phyloP scores from a whole-genome alignment of 345 rosid species.

The Salix brachista region DNA sequence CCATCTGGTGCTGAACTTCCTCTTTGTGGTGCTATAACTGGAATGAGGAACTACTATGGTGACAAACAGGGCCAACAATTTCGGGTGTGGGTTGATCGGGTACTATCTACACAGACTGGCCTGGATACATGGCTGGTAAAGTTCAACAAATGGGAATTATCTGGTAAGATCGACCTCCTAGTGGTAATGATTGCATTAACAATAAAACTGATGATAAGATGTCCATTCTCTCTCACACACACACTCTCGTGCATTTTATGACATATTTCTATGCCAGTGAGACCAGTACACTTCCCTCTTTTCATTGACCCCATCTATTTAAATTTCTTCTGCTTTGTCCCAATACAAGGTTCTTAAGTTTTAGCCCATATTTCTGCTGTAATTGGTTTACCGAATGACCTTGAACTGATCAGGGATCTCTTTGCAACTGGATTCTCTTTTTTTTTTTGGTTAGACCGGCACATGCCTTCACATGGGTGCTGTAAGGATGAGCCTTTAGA shows the following conservation, averaged over 20 bases:
- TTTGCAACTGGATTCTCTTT: background rate
- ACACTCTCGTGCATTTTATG: background rate
- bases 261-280: background rate
- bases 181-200: background rate
- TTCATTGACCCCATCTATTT: background rate
- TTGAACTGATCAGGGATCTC: background rate
- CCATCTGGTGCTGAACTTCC: slow-evolving; percentile 71
- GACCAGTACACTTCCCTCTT: background rate
- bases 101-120: slow-evolving; percentile 49
- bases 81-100: slow-evolving; percentile 80
- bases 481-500: background rate
- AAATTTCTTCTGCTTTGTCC: background rate
- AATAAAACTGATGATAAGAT: background rate
- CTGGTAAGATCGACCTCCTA: slow-evolving; percentile 39
- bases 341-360: background rate
- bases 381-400: background rate
- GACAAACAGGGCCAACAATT: slow-evolving; percentile 72
- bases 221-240: background rate
- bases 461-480: background rate
- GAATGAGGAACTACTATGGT: slow-evolving; percentile 52
- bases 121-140: slow-evolving; percentile 66
- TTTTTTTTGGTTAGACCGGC: background rate
- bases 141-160: slow-evolving; percentile 72
- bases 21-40: slow-evolving; percentile 47
- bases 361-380: background rate